phyloP scores from a whole-genome alignment of 1,284 basidiomycete genomes.

The Paramarasmius palmivorus region DNA sequence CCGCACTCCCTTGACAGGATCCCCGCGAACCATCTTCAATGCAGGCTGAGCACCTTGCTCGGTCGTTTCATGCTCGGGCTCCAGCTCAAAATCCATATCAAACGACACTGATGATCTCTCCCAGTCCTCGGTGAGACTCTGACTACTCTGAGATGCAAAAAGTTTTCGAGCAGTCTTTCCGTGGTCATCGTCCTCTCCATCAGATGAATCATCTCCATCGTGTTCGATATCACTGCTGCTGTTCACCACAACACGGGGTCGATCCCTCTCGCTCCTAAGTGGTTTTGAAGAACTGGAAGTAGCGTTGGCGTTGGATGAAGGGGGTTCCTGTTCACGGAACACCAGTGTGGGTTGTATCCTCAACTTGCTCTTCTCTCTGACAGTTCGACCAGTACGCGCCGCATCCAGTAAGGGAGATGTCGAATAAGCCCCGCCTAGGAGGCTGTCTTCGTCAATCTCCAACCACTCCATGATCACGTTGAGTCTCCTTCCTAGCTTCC shows the following conservation, averaged over 20 bases:
- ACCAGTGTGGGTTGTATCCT: background rate
- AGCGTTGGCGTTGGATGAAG: background rate
- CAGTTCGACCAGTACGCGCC: background rate
- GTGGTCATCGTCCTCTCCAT: slow-evolving; percentile 10
- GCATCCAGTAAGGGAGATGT: background rate
- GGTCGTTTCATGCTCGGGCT: background rate
- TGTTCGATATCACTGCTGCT: slow-evolving; percentile 7
- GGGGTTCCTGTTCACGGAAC: background rate
- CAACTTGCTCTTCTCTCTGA: background rate
- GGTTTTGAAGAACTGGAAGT: background rate
- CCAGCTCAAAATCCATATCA: slow-evolving; percentile 1
- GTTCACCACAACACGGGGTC: background rate
- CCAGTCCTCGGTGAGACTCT: background rate
- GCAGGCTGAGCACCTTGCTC: background rate
- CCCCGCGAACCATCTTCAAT: background rate
- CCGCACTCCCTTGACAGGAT: background rate
- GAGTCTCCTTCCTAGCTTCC: slow-evolving; percentile 42
- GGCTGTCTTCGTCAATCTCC: slow-evolving; percentile 25
- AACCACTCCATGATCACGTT: slow-evolving; percentile 46
- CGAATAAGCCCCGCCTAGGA: background rate
- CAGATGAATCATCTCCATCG: slow-evolving; percentile 4
- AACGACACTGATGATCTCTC: slow-evolving; percentile 11
- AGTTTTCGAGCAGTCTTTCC: slow-evolving; percentile 12
- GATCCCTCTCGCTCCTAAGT: too few species aligned
- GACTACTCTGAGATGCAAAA: slow-evolving; percentile 2